Percentiles rank a stretch among this genome's conserved stretches.
Evolutionary conservation across 768 basidiomycete species (phyloP).

Genomic region (Phylloporus arenicola): DNA sequence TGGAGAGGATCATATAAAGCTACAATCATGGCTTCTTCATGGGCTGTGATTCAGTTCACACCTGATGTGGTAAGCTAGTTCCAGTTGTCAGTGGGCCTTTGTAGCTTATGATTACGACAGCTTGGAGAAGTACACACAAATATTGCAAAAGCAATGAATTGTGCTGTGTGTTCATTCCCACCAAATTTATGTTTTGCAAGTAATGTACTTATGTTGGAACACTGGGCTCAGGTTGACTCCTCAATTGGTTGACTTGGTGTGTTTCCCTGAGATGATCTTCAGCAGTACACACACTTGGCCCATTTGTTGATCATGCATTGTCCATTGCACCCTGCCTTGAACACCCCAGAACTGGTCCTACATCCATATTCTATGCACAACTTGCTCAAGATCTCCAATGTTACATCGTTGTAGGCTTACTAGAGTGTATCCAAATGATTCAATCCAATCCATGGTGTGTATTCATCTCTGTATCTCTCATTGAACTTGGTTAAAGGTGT

Average conservation of each 20-base stretch:
- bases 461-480: no score
- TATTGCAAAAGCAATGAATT: slow-evolving; percentile 55
- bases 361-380: slow-evolving; percentile 66
- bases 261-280: slow-evolving; percentile 85
- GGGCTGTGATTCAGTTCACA: slow-evolving; percentile 46
- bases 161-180: slow-evolving; percentile 48
- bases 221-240: slow-evolving; percentile 53
- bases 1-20: neutral
- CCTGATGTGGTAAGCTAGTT: slow-evolving; percentile 38
- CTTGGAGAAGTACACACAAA: slow-evolving; percentile 71
- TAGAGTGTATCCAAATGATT: no score
- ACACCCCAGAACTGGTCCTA: slow-evolving; percentile 61
- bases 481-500: no score
- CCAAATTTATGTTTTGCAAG: neutral
- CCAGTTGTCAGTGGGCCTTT: neutral
- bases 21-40: slow-evolving; percentile 7
- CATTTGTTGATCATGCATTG: slow-evolving; percentile 31
- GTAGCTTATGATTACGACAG: slow-evolving; percentile 31
- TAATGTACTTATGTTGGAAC: neutral
- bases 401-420: slow-evolving; percentile 78
- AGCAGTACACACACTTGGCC: slow-evolving; percentile 46
- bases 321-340: slow-evolving; percentile 75
- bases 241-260: slow-evolving; percentile 71
- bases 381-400: slow-evolving; percentile 61
- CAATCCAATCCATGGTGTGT: no score